Conservation (phyloP, 2,329 filamentous ascomycete genomes). For the Fusarium sp. region DNA sequence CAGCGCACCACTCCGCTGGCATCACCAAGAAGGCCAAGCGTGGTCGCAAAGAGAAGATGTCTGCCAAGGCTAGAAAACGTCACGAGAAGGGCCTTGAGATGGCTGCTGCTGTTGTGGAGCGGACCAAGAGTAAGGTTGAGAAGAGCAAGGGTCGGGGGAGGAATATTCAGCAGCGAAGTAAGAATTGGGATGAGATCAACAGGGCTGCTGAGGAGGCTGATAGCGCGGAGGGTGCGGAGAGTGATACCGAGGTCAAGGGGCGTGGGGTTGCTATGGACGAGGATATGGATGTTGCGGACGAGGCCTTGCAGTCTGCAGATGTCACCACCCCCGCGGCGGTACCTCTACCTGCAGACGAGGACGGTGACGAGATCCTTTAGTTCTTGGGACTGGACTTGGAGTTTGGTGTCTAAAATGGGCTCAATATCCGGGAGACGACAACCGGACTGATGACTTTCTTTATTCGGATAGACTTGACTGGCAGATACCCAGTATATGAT, state of each 20-base stretch:
- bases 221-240: background rate
- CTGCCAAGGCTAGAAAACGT: constrained; percentile 63
- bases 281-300: constrained; percentile 45
- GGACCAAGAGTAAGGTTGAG: constrained; percentile 64
- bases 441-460: constrained; percentile 22
- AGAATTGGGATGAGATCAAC: constrained; percentile 69
- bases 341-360: constrained; percentile 39
- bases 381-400: constrained; percentile 26
- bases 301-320: background rate
- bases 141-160: constrained; percentile 62
- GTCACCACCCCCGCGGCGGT: background rate
- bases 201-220: constrained; percentile 42
- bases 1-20: constrained; percentile 72
- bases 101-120: constrained; percentile 68
- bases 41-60: constrained; percentile 63
- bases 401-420: constrained; percentile 43
- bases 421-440: constrained; percentile 26
- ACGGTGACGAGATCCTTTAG: constrained; percentile 49
- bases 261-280: constrained; percentile 48
- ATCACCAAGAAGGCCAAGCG: constrained; percentile 73
- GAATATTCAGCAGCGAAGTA: constrained; percentile 58
- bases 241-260: constrained; percentile 28
- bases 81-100: constrained; percentile 67
- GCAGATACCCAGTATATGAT: constrained; percentile 38
- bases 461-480: constrained; percentile 32